These are phyloP conservation scores for Trichoderma simmonsii DNA, from an alignment of 2,329 filamentous ascomycete genomes.

Conservation along the genomic window DNA sequence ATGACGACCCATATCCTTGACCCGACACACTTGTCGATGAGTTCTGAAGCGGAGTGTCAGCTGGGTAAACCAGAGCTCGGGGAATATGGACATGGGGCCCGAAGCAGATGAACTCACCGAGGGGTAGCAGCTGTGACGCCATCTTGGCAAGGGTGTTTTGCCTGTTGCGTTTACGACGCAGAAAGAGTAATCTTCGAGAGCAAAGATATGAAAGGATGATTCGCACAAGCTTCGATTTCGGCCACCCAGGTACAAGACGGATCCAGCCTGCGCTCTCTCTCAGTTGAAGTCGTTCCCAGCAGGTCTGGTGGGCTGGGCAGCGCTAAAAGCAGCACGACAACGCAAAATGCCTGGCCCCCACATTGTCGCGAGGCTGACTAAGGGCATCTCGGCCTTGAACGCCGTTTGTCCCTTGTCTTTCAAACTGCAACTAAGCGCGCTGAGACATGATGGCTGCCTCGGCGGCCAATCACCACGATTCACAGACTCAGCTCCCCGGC, in stretches of 20 bases:
- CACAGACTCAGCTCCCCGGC: conserved; percentile 2
- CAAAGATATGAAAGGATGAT: not conserved
- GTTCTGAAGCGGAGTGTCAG: conserved; percentile 54
- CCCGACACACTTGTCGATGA: conserved; percentile 98
- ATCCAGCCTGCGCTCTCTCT: not conserved
- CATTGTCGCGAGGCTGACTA: conserved; percentile 40
- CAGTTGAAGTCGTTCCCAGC: not conserved
- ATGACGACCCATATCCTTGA: conserved; percentile 98
- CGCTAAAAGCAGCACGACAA: not conserved
- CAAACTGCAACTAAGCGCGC: conserved; percentile 9
- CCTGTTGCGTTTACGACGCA: not conserved
- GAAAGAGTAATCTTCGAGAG: too few species aligned
- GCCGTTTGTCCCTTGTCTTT: not conserved
- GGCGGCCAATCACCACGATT: conserved; percentile 15
- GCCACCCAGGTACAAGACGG: not conserved
- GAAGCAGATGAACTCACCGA: conserved; percentile 50
- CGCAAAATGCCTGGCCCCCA: conserved; percentile 22
- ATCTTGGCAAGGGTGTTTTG: conserved; percentile 40
- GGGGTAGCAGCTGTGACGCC: conserved; percentile 71
- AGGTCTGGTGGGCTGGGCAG: not conserved
- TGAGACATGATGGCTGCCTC: conserved; percentile 15
- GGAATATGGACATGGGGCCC: not conserved
- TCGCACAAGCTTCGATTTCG: not conserved
- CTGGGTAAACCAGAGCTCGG: not conserved
- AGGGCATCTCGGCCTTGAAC: conserved; percentile 18